Evolutionary conservation across 2,329 filamentous ascomycete species (phyloP).

Genomic region (Ceratocystiopsis minuta): DNA sequence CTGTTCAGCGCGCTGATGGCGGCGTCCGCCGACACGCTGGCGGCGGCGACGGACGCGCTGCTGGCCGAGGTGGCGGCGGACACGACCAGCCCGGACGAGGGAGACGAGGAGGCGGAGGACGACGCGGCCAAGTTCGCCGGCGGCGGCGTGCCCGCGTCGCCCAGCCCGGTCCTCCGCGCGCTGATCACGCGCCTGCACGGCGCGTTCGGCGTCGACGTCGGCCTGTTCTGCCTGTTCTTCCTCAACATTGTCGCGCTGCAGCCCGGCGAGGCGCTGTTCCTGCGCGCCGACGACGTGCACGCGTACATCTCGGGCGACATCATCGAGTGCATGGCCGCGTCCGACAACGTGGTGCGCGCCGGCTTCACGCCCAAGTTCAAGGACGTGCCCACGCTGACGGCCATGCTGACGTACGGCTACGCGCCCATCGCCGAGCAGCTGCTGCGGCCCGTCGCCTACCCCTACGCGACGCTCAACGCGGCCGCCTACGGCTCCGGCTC

Average conservation of each 20-base stretch:
- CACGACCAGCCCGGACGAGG: too few relatives aligned
- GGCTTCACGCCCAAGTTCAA: constrained; percentile 99
- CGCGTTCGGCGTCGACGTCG: constrained; percentile 80
- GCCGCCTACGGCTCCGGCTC: constrained; percentile 63
- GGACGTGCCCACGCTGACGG: constrained; percentile 73
- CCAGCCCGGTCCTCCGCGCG: constrained; percentile 53
- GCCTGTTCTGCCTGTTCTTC: constrained; percentile 91
- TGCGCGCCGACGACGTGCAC: constrained; percentile 93
- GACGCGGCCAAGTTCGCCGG: constrained; percentile 52
- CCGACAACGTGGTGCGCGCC: constrained; percentile 95
- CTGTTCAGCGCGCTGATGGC: constrained; percentile 71
- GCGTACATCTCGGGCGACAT: constrained; percentile 89
- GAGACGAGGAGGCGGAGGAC: too few relatives aligned
- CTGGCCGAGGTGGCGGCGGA: constrained; percentile 45
- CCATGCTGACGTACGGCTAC: constrained; percentile 89
- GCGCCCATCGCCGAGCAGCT: constrained; percentile 91
- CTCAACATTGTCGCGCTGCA: constrained; percentile 83
- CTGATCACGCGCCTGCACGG: constrained; percentile 60
- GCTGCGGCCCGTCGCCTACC: constrained; percentile 71
- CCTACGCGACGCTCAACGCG: constrained; percentile 70
- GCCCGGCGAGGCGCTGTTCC: constrained; percentile 85
- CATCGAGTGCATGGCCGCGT: constrained; percentile 96
- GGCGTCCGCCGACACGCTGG: constrained; percentile 46
- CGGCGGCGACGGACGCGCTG: constrained; percentile 47
- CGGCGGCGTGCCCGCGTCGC: constrained; percentile 48